A percentile compares a stretch with the other conserved stretches of the same genome.
Conservation (phyloP, 805 yeast species). For the Ogataea glucozyma region DNA sequence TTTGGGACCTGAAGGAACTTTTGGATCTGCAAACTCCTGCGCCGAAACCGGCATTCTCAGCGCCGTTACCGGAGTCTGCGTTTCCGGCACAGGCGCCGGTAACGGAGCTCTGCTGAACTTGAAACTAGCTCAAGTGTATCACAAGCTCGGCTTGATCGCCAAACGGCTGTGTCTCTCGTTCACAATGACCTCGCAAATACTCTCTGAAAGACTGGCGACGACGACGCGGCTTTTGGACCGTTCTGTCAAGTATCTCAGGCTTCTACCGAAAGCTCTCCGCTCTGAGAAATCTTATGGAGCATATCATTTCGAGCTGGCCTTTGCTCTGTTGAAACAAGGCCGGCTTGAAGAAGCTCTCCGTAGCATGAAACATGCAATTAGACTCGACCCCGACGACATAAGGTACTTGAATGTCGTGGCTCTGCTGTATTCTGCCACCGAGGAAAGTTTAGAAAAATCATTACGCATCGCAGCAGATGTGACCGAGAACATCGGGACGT, state of each 20-base stretch:
- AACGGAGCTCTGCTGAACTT: conserved; percentile 25
- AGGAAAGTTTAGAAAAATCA: conserved; percentile 40
- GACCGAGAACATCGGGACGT: conserved; percentile 40
- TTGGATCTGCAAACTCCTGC: no score
- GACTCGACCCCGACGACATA: conserved; percentile 53
- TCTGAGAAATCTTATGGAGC: conserved; percentile 23
- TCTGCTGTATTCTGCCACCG: conserved; percentile 61
- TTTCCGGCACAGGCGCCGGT: no score
- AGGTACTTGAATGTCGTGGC: conserved; percentile 69
- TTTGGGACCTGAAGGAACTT: no score
- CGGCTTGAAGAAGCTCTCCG: conserved; percentile 45
- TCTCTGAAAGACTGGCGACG: conserved; percentile 13
- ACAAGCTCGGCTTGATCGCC: conserved; percentile 27
- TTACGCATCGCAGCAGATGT: conserved; percentile 54
- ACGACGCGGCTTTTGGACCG: conserved; percentile 13
- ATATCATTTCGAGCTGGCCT: conserved; percentile 48
- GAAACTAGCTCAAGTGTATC: conserved; percentile 28
- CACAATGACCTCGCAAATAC: conserved; percentile 13
- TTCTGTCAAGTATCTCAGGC: conserved; percentile 13
- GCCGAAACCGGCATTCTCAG: no score
- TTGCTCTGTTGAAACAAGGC: conserved; percentile 46
- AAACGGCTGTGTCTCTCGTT: conserved; percentile 19
- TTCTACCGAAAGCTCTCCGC: conserved; percentile 13
- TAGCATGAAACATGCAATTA: conserved; percentile 48
- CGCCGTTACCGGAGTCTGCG: no score